Evolutionary conservation across 2,329 filamentous ascomycete genomes (phyloP).

Genomic region (Ophiostoma fasciatum): DNA sequence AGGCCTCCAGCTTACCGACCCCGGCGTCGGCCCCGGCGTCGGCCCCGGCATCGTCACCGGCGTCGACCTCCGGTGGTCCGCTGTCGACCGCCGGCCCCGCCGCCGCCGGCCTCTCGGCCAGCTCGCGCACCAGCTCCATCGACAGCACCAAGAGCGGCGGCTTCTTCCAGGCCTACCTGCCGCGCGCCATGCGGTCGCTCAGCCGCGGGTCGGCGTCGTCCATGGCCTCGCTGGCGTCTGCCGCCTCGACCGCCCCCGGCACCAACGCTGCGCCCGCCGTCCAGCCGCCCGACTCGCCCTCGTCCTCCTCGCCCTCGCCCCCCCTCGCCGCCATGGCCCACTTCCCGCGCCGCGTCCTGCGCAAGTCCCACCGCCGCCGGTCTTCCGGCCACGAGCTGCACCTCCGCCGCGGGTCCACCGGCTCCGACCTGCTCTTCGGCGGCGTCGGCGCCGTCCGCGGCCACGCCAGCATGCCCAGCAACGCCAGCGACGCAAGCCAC

Average conservation of each 20-base stretch:
- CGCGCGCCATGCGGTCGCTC: conserved; percentile 12
- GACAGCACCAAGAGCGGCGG: conserved; percentile 13
- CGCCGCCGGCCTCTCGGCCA: conserved; percentile 4
- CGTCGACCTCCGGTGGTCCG: too few species aligned
- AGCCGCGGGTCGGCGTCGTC: conserved; percentile 13
- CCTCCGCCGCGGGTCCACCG: conserved; percentile 16
- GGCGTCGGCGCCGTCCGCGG: conserved; percentile 15
- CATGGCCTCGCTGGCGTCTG: not conserved
- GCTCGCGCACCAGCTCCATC: conserved; percentile 14
- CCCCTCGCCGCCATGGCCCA: conserved; percentile 6
- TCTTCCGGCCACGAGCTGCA: conserved; percentile 10
- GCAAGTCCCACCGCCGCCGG: conserved; percentile 10
- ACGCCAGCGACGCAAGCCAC: conserved; percentile 15
- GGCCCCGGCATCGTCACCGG: too few species aligned
- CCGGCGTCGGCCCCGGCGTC: too few species aligned
- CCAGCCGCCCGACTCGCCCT: conserved; percentile 4
- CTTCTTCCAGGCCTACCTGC: conserved; percentile 14
- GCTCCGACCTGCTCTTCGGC: conserved; percentile 17
- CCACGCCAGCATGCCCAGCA: conserved; percentile 15
- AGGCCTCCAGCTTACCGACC: too few species aligned
- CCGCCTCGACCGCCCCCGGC: not conserved
- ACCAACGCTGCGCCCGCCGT: too few species aligned
- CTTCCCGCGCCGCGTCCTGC: conserved; percentile 11
- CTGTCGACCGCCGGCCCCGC: not conserved
- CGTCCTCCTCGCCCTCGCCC: conserved; percentile 4